Evolutionary conservation across 2,329 filamentous ascomycete genomes (phyloP), one percentile per base, ranked within the genome.

Genomic region (Talaromyces funiculosus): DNA sequence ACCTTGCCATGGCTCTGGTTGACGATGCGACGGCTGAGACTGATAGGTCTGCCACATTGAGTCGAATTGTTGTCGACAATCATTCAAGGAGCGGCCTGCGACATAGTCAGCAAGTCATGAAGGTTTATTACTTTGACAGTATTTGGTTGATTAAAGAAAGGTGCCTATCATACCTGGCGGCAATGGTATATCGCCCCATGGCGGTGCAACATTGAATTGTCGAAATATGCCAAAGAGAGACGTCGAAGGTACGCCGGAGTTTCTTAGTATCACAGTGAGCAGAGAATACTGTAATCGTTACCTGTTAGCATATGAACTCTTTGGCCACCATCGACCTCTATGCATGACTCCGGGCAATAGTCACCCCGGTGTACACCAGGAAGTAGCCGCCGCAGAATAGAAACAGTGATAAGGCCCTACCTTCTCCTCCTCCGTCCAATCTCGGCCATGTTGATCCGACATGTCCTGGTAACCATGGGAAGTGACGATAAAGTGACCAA

Each of bases 401-500:
- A 18, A 33, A 22, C 35, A 55, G 31, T 45, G 16, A 24, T 14
- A 42, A 45, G 22, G 53, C 68, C n/a, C 61, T 76, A 77, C 75
- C 75, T 75, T 78, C 72, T 78, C 75, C 69, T 77, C 75, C 69
- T 78, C 75, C 35, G 73, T 72, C 75, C 75, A 78, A 70, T 71
- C 71, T 65, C 68, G 73, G 65, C 77, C 75, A 61, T 70, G 64
- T 74, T 66, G 69, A 71, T 71, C 73, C 71, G 75, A 77, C 75
- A 78, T 78, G 67, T 75, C 73, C 74, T 69, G 67, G 55, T 61
- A 64, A 69, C 67, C 73, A 75, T 76, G 68, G 68, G 71, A 22
- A 62, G 53, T 26, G 67, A 64, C 18, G 26, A 60, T 33, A 22
- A 45, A 43, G 24, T 24, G 12, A 12, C 40, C 38, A 29, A 38